Evolutionary conservation across 192 early-diverging fungal species (phyloP).

Genomic region (Coemansia sp.): DNA sequence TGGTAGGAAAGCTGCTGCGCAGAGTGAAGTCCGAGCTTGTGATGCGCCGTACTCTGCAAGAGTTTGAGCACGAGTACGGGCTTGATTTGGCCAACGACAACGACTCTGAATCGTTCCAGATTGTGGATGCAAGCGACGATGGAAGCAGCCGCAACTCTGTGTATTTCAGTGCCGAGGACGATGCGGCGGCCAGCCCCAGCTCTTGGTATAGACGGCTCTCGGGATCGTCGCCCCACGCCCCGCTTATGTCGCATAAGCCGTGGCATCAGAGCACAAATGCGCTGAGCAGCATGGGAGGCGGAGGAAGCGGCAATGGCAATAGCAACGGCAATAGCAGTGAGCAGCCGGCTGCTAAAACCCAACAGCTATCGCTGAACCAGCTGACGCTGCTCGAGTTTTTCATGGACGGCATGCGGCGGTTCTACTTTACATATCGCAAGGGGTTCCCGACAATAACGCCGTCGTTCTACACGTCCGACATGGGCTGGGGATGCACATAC

Average conservation of each 20-base stretch:
- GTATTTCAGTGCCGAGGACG: conserved; percentile 55
- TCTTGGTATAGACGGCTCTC: conserved; percentile 52
- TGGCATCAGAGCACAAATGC: conserved; percentile 14
- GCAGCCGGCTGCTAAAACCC: conserved; percentile 5
- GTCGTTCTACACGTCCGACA: conserved; percentile 58
- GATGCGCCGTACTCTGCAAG: conserved; percentile 50
- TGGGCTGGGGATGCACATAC: conserved; percentile 59
- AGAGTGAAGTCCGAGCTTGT: conserved; percentile 49
- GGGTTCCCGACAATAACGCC: conserved; percentile 55
- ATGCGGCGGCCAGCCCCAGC: conserved; percentile 27
- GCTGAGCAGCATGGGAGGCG: background rate
- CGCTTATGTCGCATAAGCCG: conserved; percentile 17
- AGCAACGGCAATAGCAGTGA: conserved; percentile 5
- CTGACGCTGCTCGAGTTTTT: conserved; percentile 56
- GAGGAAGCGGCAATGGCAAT: conserved; percentile 4
- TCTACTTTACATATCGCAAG: conserved; percentile 57
- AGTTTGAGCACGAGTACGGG: conserved; percentile 53
- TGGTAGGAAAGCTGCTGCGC: conserved; percentile 34
- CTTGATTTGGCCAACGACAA: conserved; percentile 31
- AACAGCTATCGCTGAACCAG: conserved; percentile 52
- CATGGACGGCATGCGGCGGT: conserved; percentile 55
- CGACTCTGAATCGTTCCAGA: conserved; percentile 54
- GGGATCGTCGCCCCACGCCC: conserved; percentile 45
- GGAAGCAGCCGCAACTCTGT: conserved; percentile 51
- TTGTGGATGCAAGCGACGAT: conserved; percentile 44